phyloP scores from a whole-genome alignment of 2,329 filamentous ascomycete genomes.

The Stachybotrys elegans region DNA sequence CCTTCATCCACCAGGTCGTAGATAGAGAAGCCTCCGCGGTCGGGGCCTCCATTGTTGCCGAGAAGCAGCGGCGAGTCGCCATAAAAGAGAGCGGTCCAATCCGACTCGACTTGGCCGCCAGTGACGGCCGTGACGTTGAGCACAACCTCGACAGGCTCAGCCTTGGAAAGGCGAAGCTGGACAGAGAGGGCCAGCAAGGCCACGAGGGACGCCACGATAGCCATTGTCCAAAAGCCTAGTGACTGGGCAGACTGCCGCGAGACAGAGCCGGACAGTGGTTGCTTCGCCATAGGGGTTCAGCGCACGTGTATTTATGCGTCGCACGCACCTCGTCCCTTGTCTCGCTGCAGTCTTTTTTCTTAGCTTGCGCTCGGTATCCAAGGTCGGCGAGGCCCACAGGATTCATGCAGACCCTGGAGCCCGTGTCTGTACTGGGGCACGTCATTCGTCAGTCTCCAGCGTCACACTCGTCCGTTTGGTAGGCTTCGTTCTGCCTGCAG shows the following conservation, averaged over 20 bases:
- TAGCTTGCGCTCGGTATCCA: no score
- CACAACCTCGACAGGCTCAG: slow-evolving; percentile 13
- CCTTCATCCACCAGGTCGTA: slow-evolving; percentile 27
- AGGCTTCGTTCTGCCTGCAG: no score
- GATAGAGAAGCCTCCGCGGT: slow-evolving; percentile 35
- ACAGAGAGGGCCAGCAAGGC: slow-evolving; percentile 13
- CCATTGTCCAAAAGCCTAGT: slow-evolving; percentile 6
- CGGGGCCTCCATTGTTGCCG: slow-evolving; percentile 40
- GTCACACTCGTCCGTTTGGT: no score
- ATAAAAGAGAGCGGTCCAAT: slow-evolving; percentile 34
- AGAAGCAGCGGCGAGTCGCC: slow-evolving; percentile 28
- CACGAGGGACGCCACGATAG: slow-evolving; percentile 14
- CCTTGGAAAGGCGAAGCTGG: slow-evolving; percentile 12
- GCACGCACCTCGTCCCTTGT: not conserved
- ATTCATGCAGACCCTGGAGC: no score
- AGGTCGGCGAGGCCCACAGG: no score
- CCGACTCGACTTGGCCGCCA: slow-evolving; percentile 30
- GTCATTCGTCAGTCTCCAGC: no score
- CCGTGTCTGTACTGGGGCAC: no score
- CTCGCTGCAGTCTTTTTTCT: not conserved
- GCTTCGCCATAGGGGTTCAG: not conserved
- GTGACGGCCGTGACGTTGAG: slow-evolving; percentile 29
- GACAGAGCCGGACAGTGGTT: not conserved
- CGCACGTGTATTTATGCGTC: slow-evolving; percentile 1
- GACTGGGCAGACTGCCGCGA: not conserved